Evolutionary conservation across 768 basidiomycete genomes (phyloP), one percentile per base, ranked within the genome.

Genomic region (Chalciporus piperatus): DNA sequence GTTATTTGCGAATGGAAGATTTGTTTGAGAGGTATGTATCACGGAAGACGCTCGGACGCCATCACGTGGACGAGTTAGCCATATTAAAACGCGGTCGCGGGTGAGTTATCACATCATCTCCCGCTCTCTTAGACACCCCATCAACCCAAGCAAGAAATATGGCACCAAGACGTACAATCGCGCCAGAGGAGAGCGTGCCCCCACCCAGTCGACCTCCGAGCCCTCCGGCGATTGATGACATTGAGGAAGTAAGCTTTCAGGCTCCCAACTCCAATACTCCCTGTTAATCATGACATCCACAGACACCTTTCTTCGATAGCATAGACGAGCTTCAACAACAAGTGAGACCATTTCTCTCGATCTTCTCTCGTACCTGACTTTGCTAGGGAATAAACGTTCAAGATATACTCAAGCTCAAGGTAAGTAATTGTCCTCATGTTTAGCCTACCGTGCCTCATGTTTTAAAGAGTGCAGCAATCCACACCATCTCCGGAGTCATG

Each of bases 351-450:
- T 44, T 48, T 41, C 28, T 42, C 23, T 35, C 35, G 45, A 55
- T 59, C 53, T 17, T 46, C 27, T 46, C 42, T 39, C 17, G 32
- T 41, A 19, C 41, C 30, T 48, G 23, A 60, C 28, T 19, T 27
- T 17, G 16, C 37, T 59, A 96, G 93, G 93, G 94, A 13, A 95
- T 96, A 68, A 96, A 94, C 58, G 85, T 93, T 23, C 92, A 96
- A 74, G 95, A 98, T 65, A 97, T 98, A 50, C 68, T 87, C 45
- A 98, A 98, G 71, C 82, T 98, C 55, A 97, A 97, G 72, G 90
- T 85, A 41, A 14, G 9, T 4, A 48, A 56, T 12, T 57, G 14
- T 41, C 56, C 22, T 38, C 47, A 50, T 54, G 44, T 45, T 33
- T 22, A 22, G 5, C 19, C n/a, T 6, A 10, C 32, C 19, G 11